Evolutionary conservation across 106 monocot species (phyloP), one percentile per base, ranked within the genome.

Genomic region (Cymbidium sinense): DNA sequence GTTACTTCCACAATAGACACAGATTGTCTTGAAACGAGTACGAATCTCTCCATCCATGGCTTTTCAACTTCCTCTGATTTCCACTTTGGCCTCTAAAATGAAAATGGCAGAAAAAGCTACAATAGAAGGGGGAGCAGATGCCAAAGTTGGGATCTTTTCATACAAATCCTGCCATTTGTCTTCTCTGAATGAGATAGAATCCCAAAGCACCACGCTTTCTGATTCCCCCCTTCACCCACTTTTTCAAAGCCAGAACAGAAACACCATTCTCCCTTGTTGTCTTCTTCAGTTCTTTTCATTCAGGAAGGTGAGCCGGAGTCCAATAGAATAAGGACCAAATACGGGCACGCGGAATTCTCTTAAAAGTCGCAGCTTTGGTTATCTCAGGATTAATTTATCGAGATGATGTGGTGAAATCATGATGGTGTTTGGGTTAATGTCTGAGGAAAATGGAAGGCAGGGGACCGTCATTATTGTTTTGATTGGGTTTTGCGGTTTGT

Each of bases 1-100:
- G 77, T 86, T 91, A 83, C 95, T 95, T 37, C 95, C 95, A 54
- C 95, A 91, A 75, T 92, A 95, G 54, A 95, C 95, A 75, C 95
- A 95, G 73, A 95, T 84, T 76, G 77, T 91, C 81, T 75, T 86
- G 70, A 93, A 93, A 20, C 71, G 71, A 33, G 31, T 37, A 35
- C 71, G 71, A 71, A 71, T 39, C 37, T 71, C 71, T 21, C 21
- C 71, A 71, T 71, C 71, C 71, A 71, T 71, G 71, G 37, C 37
- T 67, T 33, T 67, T 67, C 67, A 67, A 31, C 67, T 67, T 1
- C 12, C 15, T 67, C 33, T 5, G 67, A 28, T 67, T 31, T 67
- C 13, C 35, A 4, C 71, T 17, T 67, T 33, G 31, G 29, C 4
- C 33, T 33, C 67, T 67, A 67, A 67, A 8, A 33, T 21, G 18